These are phyloP conservation scores for Rhododendron kiyosumense DNA, from an alignment of 148 eudicot species.

Conservation along the genomic window DNA sequence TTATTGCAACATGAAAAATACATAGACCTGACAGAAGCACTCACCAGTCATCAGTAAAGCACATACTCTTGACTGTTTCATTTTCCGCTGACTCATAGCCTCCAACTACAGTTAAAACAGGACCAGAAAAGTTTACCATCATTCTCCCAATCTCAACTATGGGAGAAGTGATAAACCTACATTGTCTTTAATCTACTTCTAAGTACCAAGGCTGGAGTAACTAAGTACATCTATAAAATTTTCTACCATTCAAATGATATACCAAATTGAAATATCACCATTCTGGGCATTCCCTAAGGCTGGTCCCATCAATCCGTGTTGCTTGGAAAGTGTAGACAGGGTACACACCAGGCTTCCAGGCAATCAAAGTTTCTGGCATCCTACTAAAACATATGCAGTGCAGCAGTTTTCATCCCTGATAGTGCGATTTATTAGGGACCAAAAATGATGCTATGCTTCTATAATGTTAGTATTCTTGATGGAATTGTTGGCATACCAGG, in stretches of 20 bases:
- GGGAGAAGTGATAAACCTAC: neutral
- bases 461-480: neutral
- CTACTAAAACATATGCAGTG: neutral
- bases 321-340: neutral
- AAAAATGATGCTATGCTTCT: neutral
- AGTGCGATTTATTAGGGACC: neutral
- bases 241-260: neutral
- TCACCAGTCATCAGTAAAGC: neutral
- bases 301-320: neutral
- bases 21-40: neutral
- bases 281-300: neutral
- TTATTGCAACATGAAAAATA: neutral
- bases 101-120: neutral
- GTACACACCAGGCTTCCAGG: neutral
- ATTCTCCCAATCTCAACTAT: neutral
- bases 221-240: neutral
- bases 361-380: neutral
- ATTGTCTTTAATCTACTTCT: neutral
- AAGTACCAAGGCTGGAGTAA: neutral
- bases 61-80: neutral
- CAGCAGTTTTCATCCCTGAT: neutral
- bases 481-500: slow-evolving; percentile 43
- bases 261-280: neutral
- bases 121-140: neutral
- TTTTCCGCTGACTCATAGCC: neutral